Base-by-base conservation (phyloP, 192 early-diverging fungal genomes). In the Dispira simplex region DNA sequence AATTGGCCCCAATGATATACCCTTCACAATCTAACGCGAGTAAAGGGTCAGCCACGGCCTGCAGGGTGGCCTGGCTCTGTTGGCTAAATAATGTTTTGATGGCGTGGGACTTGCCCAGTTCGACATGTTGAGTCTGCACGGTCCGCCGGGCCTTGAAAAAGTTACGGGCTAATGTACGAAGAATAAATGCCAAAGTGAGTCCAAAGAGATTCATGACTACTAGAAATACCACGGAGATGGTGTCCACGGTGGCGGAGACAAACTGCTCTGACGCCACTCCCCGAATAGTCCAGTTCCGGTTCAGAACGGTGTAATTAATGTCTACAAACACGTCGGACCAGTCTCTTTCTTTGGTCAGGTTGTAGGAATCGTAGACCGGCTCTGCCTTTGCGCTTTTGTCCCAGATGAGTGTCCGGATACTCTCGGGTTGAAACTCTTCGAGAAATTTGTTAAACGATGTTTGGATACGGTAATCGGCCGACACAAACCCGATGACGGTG, bases 31-130 rank as follows among this genome's bases (percentile, higher is more conserved):
- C 44, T n/a, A 63, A 23, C 21, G 62, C 62, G 11, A 63, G 44
- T 1, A 63, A 46, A 43, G 62, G 62, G 62, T 63, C 62, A 13
- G 62, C 62, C 44, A 63, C 44, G 11, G 62, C 62, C 27, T 63
- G 46, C 62, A 63, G 28, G 0, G 46, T 63, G 44, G 62, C 62
- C 20, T 48, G 20, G 62, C 62, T 63, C 46, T 63, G 62, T 39
- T 58, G 56, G 26, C 56, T 58, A 39, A 58, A 58, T 11, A 58
- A 18, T 0, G 23, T 27, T n/a, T 39, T 39, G 56, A 58, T 58
- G 21, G 28, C 23, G 28, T 39, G 56, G 25, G 56, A 58, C 39
- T 58, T 58, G 23, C 56, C 56, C 56, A 58, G 26, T 39, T 25
- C 56, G 9, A 28, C 56, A 39, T 58, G 56, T 26, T 58, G 56